These are phyloP conservation scores for Moricandia moricandioides DNA, from an alignment of 345 rosid species.

Conservation along the genomic window DNA sequence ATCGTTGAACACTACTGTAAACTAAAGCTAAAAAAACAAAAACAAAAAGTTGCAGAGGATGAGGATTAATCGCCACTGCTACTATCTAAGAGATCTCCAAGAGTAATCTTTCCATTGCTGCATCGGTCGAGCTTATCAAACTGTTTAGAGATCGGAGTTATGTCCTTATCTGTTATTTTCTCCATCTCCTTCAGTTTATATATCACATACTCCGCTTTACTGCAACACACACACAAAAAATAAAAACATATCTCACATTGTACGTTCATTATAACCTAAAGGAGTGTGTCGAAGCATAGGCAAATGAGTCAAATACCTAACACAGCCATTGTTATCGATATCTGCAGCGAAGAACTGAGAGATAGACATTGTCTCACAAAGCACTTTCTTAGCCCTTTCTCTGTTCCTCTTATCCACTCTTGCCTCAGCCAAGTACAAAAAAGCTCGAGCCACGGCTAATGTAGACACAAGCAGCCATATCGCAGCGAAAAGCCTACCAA, in stretches of 20 bases:
- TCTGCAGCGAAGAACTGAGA: conserved; percentile 95
- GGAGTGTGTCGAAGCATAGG: no score
- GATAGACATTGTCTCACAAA: conserved; percentile 82
- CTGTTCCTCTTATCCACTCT: conserved; percentile 92
- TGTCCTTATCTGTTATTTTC: conserved; percentile 73
- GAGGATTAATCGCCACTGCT: conserved; percentile 23
- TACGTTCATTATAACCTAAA: no score
- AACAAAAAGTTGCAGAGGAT: conserved; percentile 12
- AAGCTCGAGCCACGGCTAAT: conserved; percentile 85
- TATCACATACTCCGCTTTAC: conserved; percentile 81
- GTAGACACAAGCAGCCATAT: conserved; percentile 92
- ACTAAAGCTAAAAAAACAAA: conserved; percentile 28
- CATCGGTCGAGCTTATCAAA: conserved; percentile 76
- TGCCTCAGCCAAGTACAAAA: conserved; percentile 80
- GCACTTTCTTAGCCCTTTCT: conserved; percentile 79
- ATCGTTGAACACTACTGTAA: conserved; percentile 4
- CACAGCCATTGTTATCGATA: conserved; percentile 88
- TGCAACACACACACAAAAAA: conserved; percentile 6
- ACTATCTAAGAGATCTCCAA: conserved; percentile 65
- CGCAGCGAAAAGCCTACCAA: conserved; percentile 81
- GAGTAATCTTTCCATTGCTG: conserved; percentile 80
- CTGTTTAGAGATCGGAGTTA: conserved; percentile 57
- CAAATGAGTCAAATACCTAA: conserved; percentile 65
- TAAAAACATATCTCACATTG: background rate
- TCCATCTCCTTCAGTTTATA: conserved; percentile 92